Evolutionary conservation across 345 rosid genomes (phyloP).

Genomic region (Pistacia vera): DNA sequence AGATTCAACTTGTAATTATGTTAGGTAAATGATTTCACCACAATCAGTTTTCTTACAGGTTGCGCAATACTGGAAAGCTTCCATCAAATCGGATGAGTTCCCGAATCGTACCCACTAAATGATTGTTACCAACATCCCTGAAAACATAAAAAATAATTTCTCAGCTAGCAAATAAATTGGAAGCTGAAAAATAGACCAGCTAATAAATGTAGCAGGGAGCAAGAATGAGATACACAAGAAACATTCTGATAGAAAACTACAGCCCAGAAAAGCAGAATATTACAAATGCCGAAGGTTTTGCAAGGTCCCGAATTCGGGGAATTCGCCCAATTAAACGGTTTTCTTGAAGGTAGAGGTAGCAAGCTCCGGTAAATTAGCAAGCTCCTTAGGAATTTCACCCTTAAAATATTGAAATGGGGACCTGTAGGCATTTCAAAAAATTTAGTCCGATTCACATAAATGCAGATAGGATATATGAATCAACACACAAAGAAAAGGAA

Average conservation of each 20-base stretch:
- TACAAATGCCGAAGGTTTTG: conserved; percentile 69
- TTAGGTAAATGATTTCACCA: conserved; percentile 11
- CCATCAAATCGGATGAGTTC: conserved; percentile 91
- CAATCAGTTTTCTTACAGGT: conserved; percentile 56
- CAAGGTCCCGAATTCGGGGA: conserved; percentile 81
- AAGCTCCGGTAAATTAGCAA: conserved; percentile 86
- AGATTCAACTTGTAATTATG: neutral
- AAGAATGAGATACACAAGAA: neutral
- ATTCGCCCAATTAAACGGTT: conserved; percentile 86
- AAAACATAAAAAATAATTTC: conserved; percentile 7
- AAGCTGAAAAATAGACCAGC: neutral
- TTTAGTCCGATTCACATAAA: neutral
- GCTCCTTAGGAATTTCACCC: conserved; percentile 91
- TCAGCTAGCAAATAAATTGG: neutral
- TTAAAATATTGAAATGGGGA: conserved; percentile 81
- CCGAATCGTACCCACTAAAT: conserved; percentile 89
- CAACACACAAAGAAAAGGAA: neutral
- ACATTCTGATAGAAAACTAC: neutral
- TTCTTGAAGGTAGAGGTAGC: conserved; percentile 89
- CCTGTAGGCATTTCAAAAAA: conserved; percentile 39
- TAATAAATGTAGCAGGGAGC: neutral
- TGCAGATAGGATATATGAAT: neutral
- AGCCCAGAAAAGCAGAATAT: conserved; percentile 17
- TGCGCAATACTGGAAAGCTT: conserved; percentile 82
- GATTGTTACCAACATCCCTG: conserved; percentile 96